A percentile compares a stretch with the other conserved stretches of the same genome.
Conservation (phyloP, 148 eudicot genomes). For the Gaultheria prostrata region DNA sequence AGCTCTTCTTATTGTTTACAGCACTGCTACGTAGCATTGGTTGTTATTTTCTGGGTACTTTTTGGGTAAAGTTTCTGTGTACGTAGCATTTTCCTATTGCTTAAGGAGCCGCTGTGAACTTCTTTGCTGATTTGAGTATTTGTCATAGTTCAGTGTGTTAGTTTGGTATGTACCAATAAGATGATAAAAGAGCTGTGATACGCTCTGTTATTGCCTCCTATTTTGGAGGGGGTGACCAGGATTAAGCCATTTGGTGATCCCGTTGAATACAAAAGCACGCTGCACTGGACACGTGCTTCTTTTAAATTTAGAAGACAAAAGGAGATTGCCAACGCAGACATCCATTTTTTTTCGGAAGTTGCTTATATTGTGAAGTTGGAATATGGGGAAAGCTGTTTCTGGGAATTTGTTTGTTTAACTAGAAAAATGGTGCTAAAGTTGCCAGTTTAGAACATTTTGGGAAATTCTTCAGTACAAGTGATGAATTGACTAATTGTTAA, state of each 20-base stretch:
- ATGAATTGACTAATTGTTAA: not conserved
- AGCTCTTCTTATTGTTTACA: not conserved
- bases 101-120: not conserved
- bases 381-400: not conserved
- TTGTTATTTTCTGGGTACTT: too few relatives aligned
- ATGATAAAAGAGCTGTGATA: not conserved
- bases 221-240: not conserved
- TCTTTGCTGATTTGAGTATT: not conserved
- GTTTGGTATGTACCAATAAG: not conserved
- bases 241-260: not conserved
- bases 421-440: conserved; percentile 2
- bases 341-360: not conserved
- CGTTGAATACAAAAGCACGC: not conserved
- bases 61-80: too few relatives aligned
- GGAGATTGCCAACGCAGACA: not conserved
- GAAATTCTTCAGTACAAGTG: not conserved
- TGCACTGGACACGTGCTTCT: not conserved
- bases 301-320: not conserved
- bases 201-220: not conserved
- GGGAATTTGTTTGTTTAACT: not conserved
- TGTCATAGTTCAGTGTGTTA: not conserved
- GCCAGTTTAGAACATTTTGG: conserved; percentile 2
- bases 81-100: not conserved
- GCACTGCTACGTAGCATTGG: too few relatives aligned
- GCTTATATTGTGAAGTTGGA: not conserved